Evolutionary conservation across 23 red algal genomes (phyloP), one percentile per base, ranked within the genome.

Genomic region (Gracilaria gracilis): DNA sequence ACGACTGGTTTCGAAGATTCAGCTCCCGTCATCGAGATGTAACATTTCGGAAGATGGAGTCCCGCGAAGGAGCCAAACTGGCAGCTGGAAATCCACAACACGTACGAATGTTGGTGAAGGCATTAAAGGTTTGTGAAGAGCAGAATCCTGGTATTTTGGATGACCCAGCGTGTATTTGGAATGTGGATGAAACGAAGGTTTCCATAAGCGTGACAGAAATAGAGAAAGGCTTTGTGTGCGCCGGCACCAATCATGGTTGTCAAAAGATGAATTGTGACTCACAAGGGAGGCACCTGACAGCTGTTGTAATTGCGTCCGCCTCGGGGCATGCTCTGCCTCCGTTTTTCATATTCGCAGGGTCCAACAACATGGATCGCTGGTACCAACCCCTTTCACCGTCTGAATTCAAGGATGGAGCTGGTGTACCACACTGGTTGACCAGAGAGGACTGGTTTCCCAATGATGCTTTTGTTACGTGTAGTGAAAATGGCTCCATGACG

Each of bases 11-110:
- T 13, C 20, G 80, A 2, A 33, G 25, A 5, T 83, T 83, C 54
- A 47, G 80, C 2, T 15, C 80, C 38, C 51, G 80, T 7, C 48
- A 83, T 40, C 80, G 80, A 40, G 80, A 83, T 15, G 65, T 83
- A 35, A 54, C 76, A 5, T 36, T 83, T 15, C 80, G 59, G 11
- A 83, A 83, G 16, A 47, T 21, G 21, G 80, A 83, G 44, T 58
- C 64, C 29, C 61, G 54, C 9, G 80, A 83, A 42, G 9, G 9
- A 21, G 2, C 57, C 61, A 83, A 83, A 65, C 4, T 83, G 2
- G 29, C 40, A 40, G 40, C 36, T 21, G 55, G 54, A 23, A 36
- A 57, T 44, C 58, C 39, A 28, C 12, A 83, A 4, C 80, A n/a
- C n/a, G n/a, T n/a, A n/a, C n/a, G n/a, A n/a, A n/a, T n/a, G n/a